Evolutionary conservation across 306 rosid species (phyloP).

Genomic region (Carpinus viminea): DNA sequence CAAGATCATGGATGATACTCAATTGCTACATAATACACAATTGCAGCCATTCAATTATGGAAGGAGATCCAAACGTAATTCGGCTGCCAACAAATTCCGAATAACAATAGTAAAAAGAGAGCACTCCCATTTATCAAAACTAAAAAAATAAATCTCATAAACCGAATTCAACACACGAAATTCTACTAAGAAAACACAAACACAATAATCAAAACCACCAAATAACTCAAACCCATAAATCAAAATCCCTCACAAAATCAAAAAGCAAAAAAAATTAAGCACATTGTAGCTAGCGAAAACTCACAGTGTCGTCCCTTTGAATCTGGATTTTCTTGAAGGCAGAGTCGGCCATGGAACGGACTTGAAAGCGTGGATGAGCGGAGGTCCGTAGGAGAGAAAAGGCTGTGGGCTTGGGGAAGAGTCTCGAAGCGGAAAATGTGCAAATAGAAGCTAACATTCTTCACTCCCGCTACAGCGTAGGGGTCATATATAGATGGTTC

Average conservation of each 20-base stretch:
- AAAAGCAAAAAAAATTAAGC: background rate
- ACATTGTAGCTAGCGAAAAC: slow-evolving; percentile 15
- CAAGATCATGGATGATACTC: slow-evolving; percentile 3
- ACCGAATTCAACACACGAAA: background rate
- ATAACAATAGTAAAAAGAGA: background rate
- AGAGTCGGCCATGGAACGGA: slow-evolving; percentile 74
- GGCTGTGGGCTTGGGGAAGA: slow-evolving; percentile 23
- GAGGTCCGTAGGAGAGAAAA: slow-evolving; percentile 31
- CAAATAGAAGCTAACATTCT: slow-evolving; percentile 29
- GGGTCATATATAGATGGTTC: background rate
- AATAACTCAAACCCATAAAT: background rate
- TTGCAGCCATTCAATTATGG: background rate
- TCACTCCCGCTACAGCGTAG: background rate
- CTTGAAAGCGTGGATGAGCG: slow-evolving; percentile 44
- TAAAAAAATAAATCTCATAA: background rate
- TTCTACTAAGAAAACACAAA: background rate
- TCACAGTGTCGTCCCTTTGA: slow-evolving; percentile 71
- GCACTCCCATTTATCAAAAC: too few species aligned
- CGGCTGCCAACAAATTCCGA: too few species aligned
- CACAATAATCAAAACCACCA: background rate
- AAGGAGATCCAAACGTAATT: background rate
- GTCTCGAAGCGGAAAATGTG: slow-evolving; percentile 37
- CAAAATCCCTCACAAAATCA: background rate
- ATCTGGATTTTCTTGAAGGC: slow-evolving; percentile 81
- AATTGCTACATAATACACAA: background rate